A percentile compares a stretch with the other conserved stretches of the same genome.
phyloP scores from a whole-genome alignment of 108 stramenopile genomes.

The Cyclotella choctawhatcheeana region DNA sequence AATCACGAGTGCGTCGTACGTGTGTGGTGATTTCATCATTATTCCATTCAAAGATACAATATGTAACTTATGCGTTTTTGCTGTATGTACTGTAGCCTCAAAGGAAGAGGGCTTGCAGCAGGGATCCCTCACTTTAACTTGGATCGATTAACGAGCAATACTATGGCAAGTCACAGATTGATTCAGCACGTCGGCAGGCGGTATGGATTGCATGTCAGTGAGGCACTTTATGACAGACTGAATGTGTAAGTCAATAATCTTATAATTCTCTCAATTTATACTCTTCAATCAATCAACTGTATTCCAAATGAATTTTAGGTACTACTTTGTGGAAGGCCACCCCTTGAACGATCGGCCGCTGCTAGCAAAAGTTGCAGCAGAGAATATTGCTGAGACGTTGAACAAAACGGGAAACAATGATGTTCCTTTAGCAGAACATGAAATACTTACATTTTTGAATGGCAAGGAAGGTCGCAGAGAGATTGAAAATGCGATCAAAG shows the following conservation, averaged over 20 bases:
- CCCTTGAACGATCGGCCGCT: slow-evolving; percentile 68
- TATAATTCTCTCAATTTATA: no score
- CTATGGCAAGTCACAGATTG: slow-evolving; percentile 86
- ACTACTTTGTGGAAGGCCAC: slow-evolving; percentile 80
- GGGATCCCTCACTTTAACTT: slow-evolving; percentile 90
- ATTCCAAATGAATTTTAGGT: no score
- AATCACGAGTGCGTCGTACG: slow-evolving; percentile 61
- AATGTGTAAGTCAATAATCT: slow-evolving; percentile 73
- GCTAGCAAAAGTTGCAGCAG: slow-evolving; percentile 59
- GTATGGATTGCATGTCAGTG: slow-evolving; percentile 73
- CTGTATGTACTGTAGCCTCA: slow-evolving; percentile 38
- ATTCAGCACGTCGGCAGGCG: slow-evolving; percentile 81
- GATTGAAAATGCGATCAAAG: slow-evolving; percentile 63
- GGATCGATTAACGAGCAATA: slow-evolving; percentile 81
- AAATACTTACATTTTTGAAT: slow-evolving; percentile 71
- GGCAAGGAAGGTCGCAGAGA: slow-evolving; percentile 69
- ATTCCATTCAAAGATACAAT: no score
- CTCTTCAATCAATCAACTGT: no score
- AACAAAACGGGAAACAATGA: slow-evolving; percentile 16
- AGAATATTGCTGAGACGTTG: slow-evolving; percentile 43
- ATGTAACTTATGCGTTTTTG: not conserved
- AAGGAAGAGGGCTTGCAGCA: slow-evolving; percentile 76
- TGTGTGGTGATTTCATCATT: no score
- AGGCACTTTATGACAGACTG: slow-evolving; percentile 78
- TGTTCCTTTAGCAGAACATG: slow-evolving; percentile 38